Conservation (phyloP, 2,329 filamentous ascomycete genomes). For the Colletotrichum sp. region DNA sequence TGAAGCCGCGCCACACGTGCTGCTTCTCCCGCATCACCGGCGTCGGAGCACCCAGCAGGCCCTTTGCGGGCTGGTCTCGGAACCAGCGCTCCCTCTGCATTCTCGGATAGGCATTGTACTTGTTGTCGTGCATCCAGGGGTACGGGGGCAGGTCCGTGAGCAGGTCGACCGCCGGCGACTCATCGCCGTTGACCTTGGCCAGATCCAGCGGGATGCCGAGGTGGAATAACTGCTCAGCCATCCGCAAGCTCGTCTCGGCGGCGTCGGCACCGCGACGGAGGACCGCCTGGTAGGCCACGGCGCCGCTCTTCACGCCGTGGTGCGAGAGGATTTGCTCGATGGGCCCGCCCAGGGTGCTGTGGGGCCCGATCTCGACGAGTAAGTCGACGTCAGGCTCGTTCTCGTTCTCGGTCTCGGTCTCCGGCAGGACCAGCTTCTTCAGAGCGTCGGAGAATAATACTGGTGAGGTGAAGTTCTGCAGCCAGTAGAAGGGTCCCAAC, state of each 20-base stretch:
- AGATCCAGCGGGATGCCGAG: neutral
- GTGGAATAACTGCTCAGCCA: constrained; percentile 35
- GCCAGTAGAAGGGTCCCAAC: constrained; percentile 13
- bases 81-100: neutral
- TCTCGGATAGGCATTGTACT: neutral
- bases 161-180: neutral
- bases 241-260: constrained; percentile 42
- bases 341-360: constrained; percentile 32
- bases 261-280: neutral
- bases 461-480: constrained; percentile 12
- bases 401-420: neutral
- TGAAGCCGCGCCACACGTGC: neutral
- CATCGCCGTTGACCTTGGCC: neutral
- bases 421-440: constrained; percentile 33
- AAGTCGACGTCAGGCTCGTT: constrained; percentile 19
- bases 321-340: constrained; percentile 30
- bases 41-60: neutral
- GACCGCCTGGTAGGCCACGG: neutral
- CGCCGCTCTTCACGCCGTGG: neutral
- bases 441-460: constrained; percentile 32
- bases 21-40: constrained; percentile 42
- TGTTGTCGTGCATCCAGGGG: constrained; percentile 3
- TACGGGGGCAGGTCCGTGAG: constrained; percentile 11
- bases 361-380: constrained; percentile 33
- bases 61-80: neutral